Base-by-base conservation (phyloP, 306 rosid genomes). In the Vigna radiata region DNA sequence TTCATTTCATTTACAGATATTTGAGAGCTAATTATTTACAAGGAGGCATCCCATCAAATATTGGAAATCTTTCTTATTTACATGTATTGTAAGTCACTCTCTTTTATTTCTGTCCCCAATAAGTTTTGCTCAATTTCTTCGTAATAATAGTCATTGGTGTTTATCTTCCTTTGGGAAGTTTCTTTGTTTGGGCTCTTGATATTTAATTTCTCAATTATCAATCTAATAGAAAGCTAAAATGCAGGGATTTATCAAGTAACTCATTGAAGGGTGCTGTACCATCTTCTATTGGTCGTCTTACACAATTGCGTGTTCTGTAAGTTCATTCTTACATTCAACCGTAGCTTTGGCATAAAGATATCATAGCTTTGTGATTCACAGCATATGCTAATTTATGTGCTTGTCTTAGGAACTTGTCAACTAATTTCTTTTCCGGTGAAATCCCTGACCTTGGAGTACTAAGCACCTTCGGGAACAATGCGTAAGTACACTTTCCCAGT, bases 381-480 rank as follows among this genome's bases (percentile, higher is more conserved):
- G 41, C 65, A 43, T 65, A 25, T 75, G 56, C 31, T 73, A 61
- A 19, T 81, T 33, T 81, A 19, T 81, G 36, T 82, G 56, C 37
- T 71, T 85, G n/a, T 85, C 68, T 75, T 67, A 95, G 99, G 97
- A 95, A 95, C 86, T 79, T 95, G 91, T 95, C 99, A 13, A 88
- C 97, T 65, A 95, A 95, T 73, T 95, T 89, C 80, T 91, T 95
- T 72, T 82, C 93, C 3, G 99, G 99, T 12, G 98, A 95, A 90
- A 92, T 95, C 69, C 99, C 99, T 7, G 98, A 92, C 58, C 63
- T 92, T 74, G 99, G 99, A 86, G 89, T 90, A 67, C 85, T 95
- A 46, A 92, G 98, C 88, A 92, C 90, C 43, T 95, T 95, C 25
- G 89, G 89, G 46, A 91, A 83, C 48, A 77, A 79, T 63, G 89